Conservation (phyloP, 2,329 filamentous ascomycete genomes). For the Shiraia sp. region DNA sequence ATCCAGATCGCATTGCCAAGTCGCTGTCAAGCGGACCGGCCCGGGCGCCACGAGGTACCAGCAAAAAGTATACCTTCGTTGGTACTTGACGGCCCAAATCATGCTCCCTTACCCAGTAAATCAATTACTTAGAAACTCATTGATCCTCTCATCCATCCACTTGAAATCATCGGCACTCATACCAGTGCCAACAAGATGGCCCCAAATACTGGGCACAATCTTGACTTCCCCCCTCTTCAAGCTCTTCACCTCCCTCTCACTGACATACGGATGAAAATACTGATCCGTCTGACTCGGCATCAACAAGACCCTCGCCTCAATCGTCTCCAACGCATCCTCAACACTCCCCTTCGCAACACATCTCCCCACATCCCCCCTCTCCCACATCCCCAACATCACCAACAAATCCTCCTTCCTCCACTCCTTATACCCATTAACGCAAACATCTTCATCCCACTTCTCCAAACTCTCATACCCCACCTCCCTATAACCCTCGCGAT, state of each 20-base stretch:
- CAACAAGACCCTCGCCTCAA: slow-evolving; percentile 44
- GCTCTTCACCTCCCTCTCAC: slow-evolving; percentile 40
- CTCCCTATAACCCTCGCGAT: slow-evolving; percentile 42
- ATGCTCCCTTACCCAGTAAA: too few species aligned
- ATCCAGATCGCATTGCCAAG: too few species aligned
- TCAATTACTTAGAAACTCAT: slow-evolving; percentile 12
- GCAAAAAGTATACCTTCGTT: too few species aligned
- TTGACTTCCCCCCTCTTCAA: slow-evolving; percentile 36
- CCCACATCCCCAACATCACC: slow-evolving; percentile 47
- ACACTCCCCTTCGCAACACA: slow-evolving; percentile 36
- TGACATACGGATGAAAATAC: slow-evolving; percentile 49
- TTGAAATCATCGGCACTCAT: slow-evolving; percentile 35
- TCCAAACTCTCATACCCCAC: slow-evolving; percentile 29
- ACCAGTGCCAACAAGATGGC: slow-evolving; percentile 47
- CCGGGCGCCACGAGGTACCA: too few species aligned
- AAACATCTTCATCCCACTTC: slow-evolving; percentile 34
- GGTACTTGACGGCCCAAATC: too few species aligned
- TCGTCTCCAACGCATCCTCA: slow-evolving; percentile 38
- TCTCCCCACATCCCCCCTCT: slow-evolving; percentile 44
- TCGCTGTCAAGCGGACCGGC: too few species aligned
- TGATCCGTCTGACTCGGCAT: slow-evolving; percentile 48
- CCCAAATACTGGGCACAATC: slow-evolving; percentile 46
- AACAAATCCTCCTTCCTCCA: slow-evolving; percentile 46
- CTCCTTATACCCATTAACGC: slow-evolving; percentile 18
- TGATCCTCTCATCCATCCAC: slow-evolving; percentile 26